Base-by-base conservation (phyloP, 2,329 filamentous ascomycete genomes). In the Nothophaeocryptopus gaeumannii region DNA sequence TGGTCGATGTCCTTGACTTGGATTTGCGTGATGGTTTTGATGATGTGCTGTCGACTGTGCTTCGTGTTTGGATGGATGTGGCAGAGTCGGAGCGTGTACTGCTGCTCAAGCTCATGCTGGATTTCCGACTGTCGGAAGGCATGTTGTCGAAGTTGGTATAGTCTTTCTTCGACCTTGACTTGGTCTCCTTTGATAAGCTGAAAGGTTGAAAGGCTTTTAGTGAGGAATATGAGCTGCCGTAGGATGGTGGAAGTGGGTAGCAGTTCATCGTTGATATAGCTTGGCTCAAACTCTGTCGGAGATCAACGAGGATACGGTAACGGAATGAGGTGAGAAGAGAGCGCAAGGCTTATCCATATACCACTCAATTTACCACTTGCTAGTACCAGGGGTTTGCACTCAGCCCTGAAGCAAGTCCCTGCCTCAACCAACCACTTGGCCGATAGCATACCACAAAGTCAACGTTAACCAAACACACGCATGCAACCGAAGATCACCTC, bases 401-500 rank as follows among this genome's bases (percentile, higher is more conserved):
- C 39, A 42, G 30, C 39, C 39, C 39, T 42, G 39, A 42, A 10
- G n/a, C 5, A 34, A 42, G 11, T 13, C 29, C 20, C n/a, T n/a
- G 12, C 8, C 16, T n/a, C 26, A 33, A 14, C 39, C n/a, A 40
- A 29, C 38, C 20, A 40, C 38, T 5, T n/a, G 16, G 30, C 10
- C 16, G 39, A 14, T 32, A 29, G 39, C 39, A 42, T 32, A 29
- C 38, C 14, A 26, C n/a, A 26, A 32, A 42, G 8, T 31, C 39
- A 32, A 31, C 15, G 13, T 35, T 35, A n/a, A 35, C 33, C 12
- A 32, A 32, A 42, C 39, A 14, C 33, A 31, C 39, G 33, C 20
- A 42, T 33, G 12, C 39, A 30, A 14, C 40, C 40, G 40, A 43
- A 43, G 5, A 43, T 35, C 40, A 43, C 40, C 40, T 30, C 30